A percentile compares a stretch with the other conserved stretches of the same genome.
These are phyloP conservation scores for Neurospora sp. DNA, from an alignment of 495 filamentous ascomycete species.

Conservation along the genomic window DNA sequence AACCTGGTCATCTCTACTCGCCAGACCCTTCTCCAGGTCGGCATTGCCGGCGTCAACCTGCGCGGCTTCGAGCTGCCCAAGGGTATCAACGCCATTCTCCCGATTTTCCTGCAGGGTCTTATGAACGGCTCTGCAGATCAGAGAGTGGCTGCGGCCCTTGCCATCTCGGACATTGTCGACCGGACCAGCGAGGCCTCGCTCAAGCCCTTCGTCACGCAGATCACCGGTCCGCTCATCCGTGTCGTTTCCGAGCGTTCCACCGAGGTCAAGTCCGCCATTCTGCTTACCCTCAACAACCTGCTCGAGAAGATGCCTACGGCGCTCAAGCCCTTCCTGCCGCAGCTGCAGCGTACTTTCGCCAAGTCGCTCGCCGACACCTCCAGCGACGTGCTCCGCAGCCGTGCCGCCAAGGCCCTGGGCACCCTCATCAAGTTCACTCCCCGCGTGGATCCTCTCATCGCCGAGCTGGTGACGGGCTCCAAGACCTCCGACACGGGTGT, in stretches of 20 bases:
- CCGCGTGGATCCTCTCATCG: conserved; percentile 77
- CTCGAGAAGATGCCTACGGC: conserved; percentile 94
- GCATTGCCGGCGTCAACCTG: conserved; percentile 73
- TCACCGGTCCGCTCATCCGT: conserved; percentile 93
- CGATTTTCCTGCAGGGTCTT: conserved; percentile 94
- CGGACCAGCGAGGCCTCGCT: conserved; percentile 73
- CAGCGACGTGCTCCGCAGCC: conserved; percentile 74
- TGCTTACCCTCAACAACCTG: conserved; percentile 88
- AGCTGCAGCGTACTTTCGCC: conserved; percentile 93
- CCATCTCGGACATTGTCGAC: conserved; percentile 91
- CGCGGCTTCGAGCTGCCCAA: conserved; percentile 89
- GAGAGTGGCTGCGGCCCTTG: conserved; percentile 80
- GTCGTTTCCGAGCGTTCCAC: conserved; percentile 92
- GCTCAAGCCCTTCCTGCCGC: conserved; percentile 92
- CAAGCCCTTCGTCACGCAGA: conserved; percentile 91
- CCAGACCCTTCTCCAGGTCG: conserved; percentile 74
- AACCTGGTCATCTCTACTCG: conserved; percentile 78
- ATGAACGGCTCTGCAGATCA: conserved; percentile 93
- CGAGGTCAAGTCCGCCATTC: conserved; percentile 90
- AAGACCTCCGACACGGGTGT: conserved; percentile 85
- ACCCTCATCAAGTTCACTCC: conserved; percentile 95
- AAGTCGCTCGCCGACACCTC: conserved; percentile 89
- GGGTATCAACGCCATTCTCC: conserved; percentile 92
- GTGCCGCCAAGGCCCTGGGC: conserved; percentile 91
- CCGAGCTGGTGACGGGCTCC: conserved; percentile 84